Base-by-base conservation (phyloP, 2,329 filamentous ascomycete species). In the Cryoendolithus antarcticus region DNA sequence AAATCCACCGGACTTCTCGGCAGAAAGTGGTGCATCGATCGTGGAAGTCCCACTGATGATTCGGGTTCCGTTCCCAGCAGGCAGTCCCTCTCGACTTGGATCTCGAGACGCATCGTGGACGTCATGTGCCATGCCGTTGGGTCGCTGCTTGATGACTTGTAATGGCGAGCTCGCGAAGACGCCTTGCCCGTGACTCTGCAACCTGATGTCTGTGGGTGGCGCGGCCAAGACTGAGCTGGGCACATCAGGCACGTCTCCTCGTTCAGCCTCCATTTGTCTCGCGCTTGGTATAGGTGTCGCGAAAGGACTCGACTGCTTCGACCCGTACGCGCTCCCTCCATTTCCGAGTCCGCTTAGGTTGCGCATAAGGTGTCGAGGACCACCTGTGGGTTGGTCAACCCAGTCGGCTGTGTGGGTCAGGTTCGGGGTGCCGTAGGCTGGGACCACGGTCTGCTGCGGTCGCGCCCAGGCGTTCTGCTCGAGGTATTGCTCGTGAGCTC, bases 381-480 rank as follows among this genome's bases (percentile, higher is more conserved):
- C 38, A n/a, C 30, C 37, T 10, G 35, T 48, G 24, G 51, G 46
- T 40, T 47, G 45, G 28, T 55, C 51, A 4, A 50, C 54, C 55
- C 55, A 58, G 33, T 58, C 52, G 3, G 54, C 51, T 3, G 55
- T 58, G 38, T 58, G 55, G 9, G 53, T 50, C 29, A 58, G 46
- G 34, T 51, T 48, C 9, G 50, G 51, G 9, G 50, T 54, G 27
- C 45, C 49, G 37, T 51, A 47, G 24, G 48, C 39, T n/a, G 85
- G 79, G 7, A 77, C 72, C 4, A 81, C 78, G 55, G 86, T 80
- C 49, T 89, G 84, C 48, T 89, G 84, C 11, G 86, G 85, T 56
- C 93, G 93, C 29, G 86, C 86, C 88, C 88, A 95, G 1, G 86
- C 82, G 4, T 84, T 93, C 49, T 89, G 80, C 54, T 93, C 84